Conservation (phyloP, 371 early-diverging fungal genomes). For the Lichtheimia ornata region DNA sequence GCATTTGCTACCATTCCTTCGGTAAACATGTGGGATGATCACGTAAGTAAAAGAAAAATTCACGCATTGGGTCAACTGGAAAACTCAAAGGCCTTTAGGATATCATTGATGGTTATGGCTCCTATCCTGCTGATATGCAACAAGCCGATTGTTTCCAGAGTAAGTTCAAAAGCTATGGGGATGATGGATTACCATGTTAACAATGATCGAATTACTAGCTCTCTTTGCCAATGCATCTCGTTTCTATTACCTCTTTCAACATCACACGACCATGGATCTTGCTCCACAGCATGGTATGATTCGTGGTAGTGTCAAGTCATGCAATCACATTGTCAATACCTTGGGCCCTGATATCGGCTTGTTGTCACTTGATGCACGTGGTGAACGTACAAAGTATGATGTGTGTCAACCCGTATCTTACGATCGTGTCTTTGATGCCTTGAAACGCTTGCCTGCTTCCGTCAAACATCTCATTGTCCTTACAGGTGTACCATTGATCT, state of each 20-base stretch:
- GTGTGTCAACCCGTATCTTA: conserved; percentile 68
- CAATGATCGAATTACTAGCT: conserved; percentile 5
- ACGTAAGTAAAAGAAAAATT: conserved; percentile 60
- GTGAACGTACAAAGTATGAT: conserved; percentile 68
- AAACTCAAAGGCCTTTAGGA: conserved; percentile 20
- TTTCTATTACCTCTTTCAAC: conserved; percentile 87
- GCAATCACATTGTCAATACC: conserved; percentile 43
- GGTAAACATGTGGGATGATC: conserved; percentile 81
- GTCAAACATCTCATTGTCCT: conserved; percentile 71
- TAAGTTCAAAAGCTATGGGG: not conserved
- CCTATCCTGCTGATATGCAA: conserved; percentile 82
- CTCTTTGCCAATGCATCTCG: conserved; percentile 61
- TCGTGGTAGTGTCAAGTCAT: conserved; percentile 21
- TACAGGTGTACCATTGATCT: conserved; percentile 75
- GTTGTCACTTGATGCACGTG: conserved; percentile 77
- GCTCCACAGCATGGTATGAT: conserved; percentile 62
- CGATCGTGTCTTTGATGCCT: conserved; percentile 58
- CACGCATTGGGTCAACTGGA: not conserved
- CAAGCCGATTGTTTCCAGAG: conserved; percentile 48
- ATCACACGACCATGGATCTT: conserved; percentile 69
- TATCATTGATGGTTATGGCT: conserved; percentile 80
- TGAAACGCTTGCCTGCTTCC: conserved; percentile 45
- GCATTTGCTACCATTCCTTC: conserved; percentile 76
- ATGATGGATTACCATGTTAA: not conserved
- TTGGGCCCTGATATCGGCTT: conserved; percentile 72